phyloP scores from a whole-genome alignment of 2,329 filamentous ascomycete species.

The Metarhizium album region DNA sequence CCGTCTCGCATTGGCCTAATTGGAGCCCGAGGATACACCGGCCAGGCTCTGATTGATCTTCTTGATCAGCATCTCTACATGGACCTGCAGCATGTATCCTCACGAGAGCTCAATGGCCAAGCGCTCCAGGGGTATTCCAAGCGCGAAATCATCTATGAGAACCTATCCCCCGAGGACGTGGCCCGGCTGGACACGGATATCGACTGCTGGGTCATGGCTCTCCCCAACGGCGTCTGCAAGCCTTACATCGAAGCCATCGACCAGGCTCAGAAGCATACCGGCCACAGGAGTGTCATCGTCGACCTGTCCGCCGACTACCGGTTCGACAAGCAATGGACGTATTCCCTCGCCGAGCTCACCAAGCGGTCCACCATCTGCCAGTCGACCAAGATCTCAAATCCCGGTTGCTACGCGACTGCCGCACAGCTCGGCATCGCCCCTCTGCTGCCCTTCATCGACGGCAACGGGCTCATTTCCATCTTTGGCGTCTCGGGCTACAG shows the following conservation, averaged over 20 bases:
- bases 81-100: slow-evolving; percentile 85
- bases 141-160: slow-evolving; percentile 86
- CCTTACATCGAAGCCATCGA: slow-evolving; percentile 85
- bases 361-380: slow-evolving; percentile 63
- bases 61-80: slow-evolving; percentile 82
- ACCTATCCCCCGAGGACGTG: slow-evolving; percentile 77
- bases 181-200: slow-evolving; percentile 74
- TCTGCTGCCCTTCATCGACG: slow-evolving; percentile 64
- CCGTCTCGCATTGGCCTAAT: slow-evolving; percentile 78
- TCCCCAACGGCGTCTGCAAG: slow-evolving; percentile 90
- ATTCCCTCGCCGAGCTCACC: slow-evolving; percentile 75
- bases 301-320: slow-evolving; percentile 96
- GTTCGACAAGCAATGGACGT: no score
- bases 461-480: slow-evolving; percentile 69
- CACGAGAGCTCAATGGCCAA: slow-evolving; percentile 80
- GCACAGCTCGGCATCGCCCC: slow-evolving; percentile 84
- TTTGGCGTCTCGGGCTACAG: slow-evolving; percentile 40
- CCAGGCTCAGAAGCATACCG: no score
- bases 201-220: slow-evolving; percentile 95
- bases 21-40: slow-evolving; percentile 64
- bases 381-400: slow-evolving; percentile 77
- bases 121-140: slow-evolving; percentile 85
- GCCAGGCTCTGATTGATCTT: slow-evolving; percentile 63
- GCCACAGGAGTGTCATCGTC: slow-evolving; percentile 74
- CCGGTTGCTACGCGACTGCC: slow-evolving; percentile 90